Evolutionary conservation across 345 rosid species (phyloP), one percentile per base, ranked within the genome.

Genomic region (Chamaenerion angustifolium): DNA sequence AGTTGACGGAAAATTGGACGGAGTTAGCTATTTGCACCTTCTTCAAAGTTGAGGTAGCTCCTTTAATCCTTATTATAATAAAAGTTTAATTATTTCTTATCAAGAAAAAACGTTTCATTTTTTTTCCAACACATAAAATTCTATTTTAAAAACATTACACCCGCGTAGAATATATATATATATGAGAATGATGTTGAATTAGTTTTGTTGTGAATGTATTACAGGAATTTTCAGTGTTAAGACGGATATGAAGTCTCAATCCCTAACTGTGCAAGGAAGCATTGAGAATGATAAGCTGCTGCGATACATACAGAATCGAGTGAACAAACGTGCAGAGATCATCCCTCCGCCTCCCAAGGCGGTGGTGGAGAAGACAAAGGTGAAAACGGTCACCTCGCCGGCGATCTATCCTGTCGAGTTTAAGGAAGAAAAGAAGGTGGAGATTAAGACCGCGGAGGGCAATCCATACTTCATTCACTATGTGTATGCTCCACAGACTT

Each of bases 401-500:
- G 48, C 41, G 0, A 31, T 49, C 18, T 64, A 72, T 49, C 25
- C 53, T 16, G 4, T 43, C 0, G 77, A 68, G 52, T 49, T 57
- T 21, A 74, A 71, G 72, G 60, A 67, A 50, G 68, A 45, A 50
- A 67, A 55, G n/a, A 72, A 58, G 35, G 78, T 64, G 40, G 82
- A 74, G 64, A 76, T 49, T 5, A 74, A 66, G 54, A 67, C 59
- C 42, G 78, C 56, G 53, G 87, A 81, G 54, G 62, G 62, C 21
- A 55, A 56, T 58, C 92, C 96, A 6, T 88, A 84, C 59, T 76
- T 88, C 45, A 50, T 88, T 52, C 95, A 82, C 56, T 80, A 80
- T 44, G 85, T 76, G 45, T 80, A 88, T 12, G 84, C 92, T 62
- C 92, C 97, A 31, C 95, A 80, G 46, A 56, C 73, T 55, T 88